These are phyloP conservation scores for Williopsis jadinii DNA, from an alignment of 1,139 yeast species.

Conservation along the genomic window DNA sequence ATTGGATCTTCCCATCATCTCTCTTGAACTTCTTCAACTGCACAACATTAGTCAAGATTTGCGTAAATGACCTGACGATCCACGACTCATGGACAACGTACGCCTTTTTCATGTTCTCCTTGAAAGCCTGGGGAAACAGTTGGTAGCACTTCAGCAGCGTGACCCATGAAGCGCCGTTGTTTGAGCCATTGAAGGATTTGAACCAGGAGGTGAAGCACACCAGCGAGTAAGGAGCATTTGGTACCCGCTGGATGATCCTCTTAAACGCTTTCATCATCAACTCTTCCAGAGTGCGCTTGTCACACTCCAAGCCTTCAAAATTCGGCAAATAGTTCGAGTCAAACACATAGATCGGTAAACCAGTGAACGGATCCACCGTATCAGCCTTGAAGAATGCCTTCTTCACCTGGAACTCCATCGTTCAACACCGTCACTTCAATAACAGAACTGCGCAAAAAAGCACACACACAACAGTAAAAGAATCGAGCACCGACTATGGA, in stretches of 20 bases:
- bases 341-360: constrained; percentile 61
- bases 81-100: constrained; percentile 89
- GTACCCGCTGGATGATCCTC: constrained; percentile 33
- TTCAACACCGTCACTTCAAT: neutral
- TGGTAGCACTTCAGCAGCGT: constrained; percentile 76
- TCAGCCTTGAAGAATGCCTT: constrained; percentile 54
- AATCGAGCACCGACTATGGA: no score
- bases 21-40: constrained; percentile 35
- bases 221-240: constrained; percentile 52
- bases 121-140: constrained; percentile 51
- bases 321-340: constrained; percentile 72
- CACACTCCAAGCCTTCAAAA: constrained; percentile 32
- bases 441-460: neutral
- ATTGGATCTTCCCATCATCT: constrained; percentile 11
- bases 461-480: neutral
- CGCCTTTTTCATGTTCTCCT: constrained; percentile 50
- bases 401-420: constrained; percentile 29
- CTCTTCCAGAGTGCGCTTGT: constrained; percentile 31
- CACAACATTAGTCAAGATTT: constrained; percentile 58
- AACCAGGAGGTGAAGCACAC: constrained; percentile 79
- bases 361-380: constrained; percentile 52
- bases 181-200: constrained; percentile 31
- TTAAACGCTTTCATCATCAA: constrained; percentile 33
- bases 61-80: constrained; percentile 77
- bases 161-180: constrained; percentile 44